Conservation (phyloP, 2,329 filamentous ascomycete genomes). For the Escovopsis sp. region DNA sequence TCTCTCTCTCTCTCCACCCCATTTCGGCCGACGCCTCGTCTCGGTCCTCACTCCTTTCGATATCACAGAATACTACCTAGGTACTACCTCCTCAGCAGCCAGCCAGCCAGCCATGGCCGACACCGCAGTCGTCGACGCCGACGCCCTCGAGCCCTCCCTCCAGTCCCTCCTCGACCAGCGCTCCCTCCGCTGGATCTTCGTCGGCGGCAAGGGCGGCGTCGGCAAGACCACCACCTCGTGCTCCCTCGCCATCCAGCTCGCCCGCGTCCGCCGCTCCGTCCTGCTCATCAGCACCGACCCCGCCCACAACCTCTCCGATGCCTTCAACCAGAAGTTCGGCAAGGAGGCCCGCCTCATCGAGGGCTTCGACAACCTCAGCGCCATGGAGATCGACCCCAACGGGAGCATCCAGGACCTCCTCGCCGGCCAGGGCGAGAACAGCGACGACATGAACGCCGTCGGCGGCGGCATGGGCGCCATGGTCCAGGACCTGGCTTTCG, state of each 20-base stretch:
- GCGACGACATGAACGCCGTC: slow-evolving; percentile 50
- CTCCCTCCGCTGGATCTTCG: slow-evolving; percentile 95
- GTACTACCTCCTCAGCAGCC: neutral
- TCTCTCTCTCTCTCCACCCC: no score
- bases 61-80: neutral
- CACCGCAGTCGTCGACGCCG: slow-evolving; percentile 34
- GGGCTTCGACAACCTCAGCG: slow-evolving; percentile 84
- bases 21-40: neutral
- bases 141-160: slow-evolving; percentile 79
- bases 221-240: slow-evolving; percentile 99
- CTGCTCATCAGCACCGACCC: slow-evolving; percentile 97
- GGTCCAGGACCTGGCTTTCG: slow-evolving; percentile 98
- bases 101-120: slow-evolving; percentile 23
- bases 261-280: slow-evolving; percentile 85
- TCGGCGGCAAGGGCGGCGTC: slow-evolving; percentile 94
- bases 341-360: slow-evolving; percentile 91
- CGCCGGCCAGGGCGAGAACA: slow-evolving; percentile 50
- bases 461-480: slow-evolving; percentile 70
- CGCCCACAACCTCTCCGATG: slow-evolving; percentile 93
- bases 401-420: slow-evolving; percentile 93
- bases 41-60: neutral
- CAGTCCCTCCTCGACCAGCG: slow-evolving; percentile 92
- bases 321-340: slow-evolving; percentile 97
- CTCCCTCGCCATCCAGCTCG: slow-evolving; percentile 93
- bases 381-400: slow-evolving; percentile 99